phyloP scores from a whole-genome alignment of 1,284 basidiomycete species.

The Cerioporus squamosus region DNA sequence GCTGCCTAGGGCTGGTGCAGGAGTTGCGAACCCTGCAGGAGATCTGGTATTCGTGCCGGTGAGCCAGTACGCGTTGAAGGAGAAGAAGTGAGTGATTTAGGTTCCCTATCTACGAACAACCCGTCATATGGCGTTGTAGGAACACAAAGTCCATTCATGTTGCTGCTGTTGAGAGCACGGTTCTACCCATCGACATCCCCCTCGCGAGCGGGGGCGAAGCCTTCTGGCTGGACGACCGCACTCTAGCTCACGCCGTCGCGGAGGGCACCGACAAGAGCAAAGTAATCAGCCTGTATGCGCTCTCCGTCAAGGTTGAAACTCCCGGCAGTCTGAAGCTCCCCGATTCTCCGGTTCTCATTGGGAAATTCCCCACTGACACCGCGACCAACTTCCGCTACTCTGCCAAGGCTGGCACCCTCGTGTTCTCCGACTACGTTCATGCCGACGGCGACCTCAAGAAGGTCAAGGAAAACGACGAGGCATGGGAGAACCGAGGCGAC shows the following conservation, averaged over 20 bases:
- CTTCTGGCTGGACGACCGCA: constrained; percentile 76
- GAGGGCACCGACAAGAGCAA: constrained; percentile 50
- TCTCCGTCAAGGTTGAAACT: constrained; percentile 51
- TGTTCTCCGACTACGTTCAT: constrained; percentile 83
- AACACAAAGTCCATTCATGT: constrained; percentile 73
- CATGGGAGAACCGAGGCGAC: constrained; percentile 73
- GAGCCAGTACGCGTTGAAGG: constrained; percentile 70
- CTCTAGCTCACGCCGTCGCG: constrained; percentile 69
- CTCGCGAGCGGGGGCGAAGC: constrained; percentile 68
- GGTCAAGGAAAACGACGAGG: constrained; percentile 69
- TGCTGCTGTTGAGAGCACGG: constrained; percentile 55
- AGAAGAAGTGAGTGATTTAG: constrained; percentile 62
- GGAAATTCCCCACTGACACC: constrained; percentile 65
- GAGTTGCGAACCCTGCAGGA: constrained; percentile 67
- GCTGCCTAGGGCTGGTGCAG: constrained; percentile 71
- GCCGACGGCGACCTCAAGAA: constrained; percentile 71
- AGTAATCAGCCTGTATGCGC: constrained; percentile 59
- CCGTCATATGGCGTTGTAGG: constrained; percentile 41
- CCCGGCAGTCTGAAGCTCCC: constrained; percentile 36
- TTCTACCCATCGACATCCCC: constrained; percentile 53
- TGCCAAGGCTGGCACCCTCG: constrained; percentile 50
- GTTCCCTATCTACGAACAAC: background rate
- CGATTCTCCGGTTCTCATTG: constrained; percentile 37
- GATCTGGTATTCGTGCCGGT: constrained; percentile 71
- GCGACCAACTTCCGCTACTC: constrained; percentile 75